These are phyloP conservation scores for Oemleria cerasiformis DNA, from an alignment of 306 rosid species.

Conservation along the genomic window DNA sequence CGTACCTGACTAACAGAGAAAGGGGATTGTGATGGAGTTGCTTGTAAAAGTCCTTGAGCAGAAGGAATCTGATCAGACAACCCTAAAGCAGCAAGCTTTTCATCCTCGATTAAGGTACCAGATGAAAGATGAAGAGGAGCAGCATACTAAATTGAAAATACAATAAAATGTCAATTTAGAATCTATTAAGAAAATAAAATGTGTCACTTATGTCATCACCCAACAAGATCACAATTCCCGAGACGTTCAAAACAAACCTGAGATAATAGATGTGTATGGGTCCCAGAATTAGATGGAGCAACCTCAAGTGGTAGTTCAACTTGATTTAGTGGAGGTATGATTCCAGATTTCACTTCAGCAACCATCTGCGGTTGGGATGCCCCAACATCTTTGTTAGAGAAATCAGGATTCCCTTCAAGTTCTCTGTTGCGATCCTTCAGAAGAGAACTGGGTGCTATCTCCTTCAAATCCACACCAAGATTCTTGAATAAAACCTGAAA, in stretches of 20 bases:
- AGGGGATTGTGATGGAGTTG: conserved; percentile 60
- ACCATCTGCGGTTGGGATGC: conserved; percentile 76
- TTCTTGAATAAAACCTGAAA: conserved; percentile 86
- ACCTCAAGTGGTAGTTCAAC: conserved; percentile 80
- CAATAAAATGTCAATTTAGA: not conserved
- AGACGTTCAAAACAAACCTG: conserved; percentile 52
- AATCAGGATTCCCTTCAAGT: conserved; percentile 98
- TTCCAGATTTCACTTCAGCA: conserved; percentile 67
- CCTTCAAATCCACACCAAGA: conserved; percentile 92
- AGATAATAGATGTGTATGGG: conserved; percentile 68
- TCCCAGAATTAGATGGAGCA: conserved; percentile 63
- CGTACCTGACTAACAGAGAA: conserved; percentile 70
- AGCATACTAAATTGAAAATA: conserved; percentile 48
- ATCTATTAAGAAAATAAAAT: not conserved
- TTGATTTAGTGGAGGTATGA: conserved; percentile 74
- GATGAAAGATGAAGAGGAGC: conserved; percentile 75
- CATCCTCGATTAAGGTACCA: conserved; percentile 78
- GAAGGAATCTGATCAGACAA: conserved; percentile 80
- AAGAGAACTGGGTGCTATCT: conserved; percentile 84
- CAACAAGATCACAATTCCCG: not conserved
- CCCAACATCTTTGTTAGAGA: conserved; percentile 91
- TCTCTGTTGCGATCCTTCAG: conserved; percentile 90
- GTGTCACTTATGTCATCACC: not conserved
- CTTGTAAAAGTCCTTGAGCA: conserved; percentile 78
- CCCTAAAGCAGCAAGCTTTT: conserved; percentile 64